phyloP scores from a whole-genome alignment of 768 basidiomycete genomes.

The Sporobolomyces roseus region DNA sequence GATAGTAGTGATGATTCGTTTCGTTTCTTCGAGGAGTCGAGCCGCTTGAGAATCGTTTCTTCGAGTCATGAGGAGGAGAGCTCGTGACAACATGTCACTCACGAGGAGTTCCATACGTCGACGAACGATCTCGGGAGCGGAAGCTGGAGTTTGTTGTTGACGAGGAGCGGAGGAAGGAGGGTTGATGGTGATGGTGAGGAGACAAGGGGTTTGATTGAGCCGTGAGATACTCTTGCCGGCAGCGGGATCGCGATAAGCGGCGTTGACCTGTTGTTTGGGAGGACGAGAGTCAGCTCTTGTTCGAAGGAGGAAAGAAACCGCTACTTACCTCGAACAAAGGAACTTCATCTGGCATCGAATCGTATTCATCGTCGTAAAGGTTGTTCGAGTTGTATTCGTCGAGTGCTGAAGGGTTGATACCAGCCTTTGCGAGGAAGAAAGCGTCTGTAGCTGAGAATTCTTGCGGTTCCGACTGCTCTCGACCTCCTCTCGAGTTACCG shows the following conservation, averaged over 20 bases:
- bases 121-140: slow-evolving; percentile 84
- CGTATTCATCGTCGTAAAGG: slow-evolving; percentile 49
- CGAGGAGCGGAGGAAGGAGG: slow-evolving; percentile 51
- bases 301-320: not conserved
- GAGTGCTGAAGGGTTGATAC: slow-evolving; percentile 39
- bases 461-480: slow-evolving; percentile 41
- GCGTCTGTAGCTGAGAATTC: slow-evolving; percentile 69
- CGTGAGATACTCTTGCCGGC: slow-evolving; percentile 78
- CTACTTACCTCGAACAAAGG: slow-evolving; percentile 73
- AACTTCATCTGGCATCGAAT: slow-evolving; percentile 93
- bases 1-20: slow-evolving; percentile 85
- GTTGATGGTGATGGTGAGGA: slow-evolving; percentile 88
- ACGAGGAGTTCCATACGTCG: slow-evolving; percentile 94
- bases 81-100: slow-evolving; percentile 94
- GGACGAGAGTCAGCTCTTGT: not conserved
- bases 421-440: slow-evolving; percentile 57
- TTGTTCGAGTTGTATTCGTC: slow-evolving; percentile 41
- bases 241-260: slow-evolving; percentile 87
- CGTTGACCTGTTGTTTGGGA: slow-evolving; percentile 57
- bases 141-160: slow-evolving; percentile 44
- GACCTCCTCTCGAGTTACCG: not conserved
- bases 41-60: slow-evolving; percentile 87
- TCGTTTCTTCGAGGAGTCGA: slow-evolving; percentile 63
- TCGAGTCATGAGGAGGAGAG: slow-evolving; percentile 82
- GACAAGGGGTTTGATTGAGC: slow-evolving; percentile 75